Conservation (phyloP, 345 rosid genomes). For the Melaleuca alternifolia region DNA sequence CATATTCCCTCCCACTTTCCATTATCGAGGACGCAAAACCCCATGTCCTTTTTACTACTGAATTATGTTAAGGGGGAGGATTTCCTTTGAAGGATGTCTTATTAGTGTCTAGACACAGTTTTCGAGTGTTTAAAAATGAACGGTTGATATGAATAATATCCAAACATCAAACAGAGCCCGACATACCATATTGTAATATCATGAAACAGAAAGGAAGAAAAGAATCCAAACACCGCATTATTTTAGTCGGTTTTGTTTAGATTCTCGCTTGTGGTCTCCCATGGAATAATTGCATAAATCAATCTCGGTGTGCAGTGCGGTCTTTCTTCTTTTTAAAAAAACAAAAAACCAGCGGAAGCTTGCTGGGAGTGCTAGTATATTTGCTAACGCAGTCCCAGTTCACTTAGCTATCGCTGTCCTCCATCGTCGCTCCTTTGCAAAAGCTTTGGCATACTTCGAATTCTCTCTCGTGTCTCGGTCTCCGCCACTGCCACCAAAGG, state of each 20-base stretch:
- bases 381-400: background rate
- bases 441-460: background rate
- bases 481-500: background rate
- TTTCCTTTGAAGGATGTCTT: background rate
- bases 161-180: background rate
- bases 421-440: background rate
- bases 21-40: background rate
- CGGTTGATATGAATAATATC: background rate
- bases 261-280: background rate
- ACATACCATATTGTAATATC: background rate
- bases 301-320: background rate
- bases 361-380: background rate
- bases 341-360: background rate
- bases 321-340: background rate
- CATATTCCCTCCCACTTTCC: conserved; percentile 54
- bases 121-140: background rate
- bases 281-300: background rate
- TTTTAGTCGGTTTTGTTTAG: background rate
- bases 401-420: background rate
- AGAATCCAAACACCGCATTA: background rate
- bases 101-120: background rate
- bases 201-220: background rate
- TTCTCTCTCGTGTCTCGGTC: background rate
- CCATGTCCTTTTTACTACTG: background rate
- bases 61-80: background rate